These are phyloP conservation scores for Moniliella sp. DNA, from an alignment of 1,284 basidiomycete genomes.

Conservation along the genomic window DNA sequence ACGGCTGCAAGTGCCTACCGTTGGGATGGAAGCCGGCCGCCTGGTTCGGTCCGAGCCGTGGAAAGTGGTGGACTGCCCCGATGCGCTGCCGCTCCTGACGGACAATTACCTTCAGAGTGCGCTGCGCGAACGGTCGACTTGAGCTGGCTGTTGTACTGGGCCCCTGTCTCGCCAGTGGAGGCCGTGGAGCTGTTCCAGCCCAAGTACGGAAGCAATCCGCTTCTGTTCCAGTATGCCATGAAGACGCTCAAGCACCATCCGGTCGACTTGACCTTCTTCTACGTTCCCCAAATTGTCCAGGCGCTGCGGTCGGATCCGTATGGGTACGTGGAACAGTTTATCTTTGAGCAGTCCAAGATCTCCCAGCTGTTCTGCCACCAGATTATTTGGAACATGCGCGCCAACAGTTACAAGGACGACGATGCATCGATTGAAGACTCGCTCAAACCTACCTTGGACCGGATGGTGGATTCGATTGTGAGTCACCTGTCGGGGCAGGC, in stretches of 20 bases:
- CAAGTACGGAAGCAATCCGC: conserved; percentile 45
- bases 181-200: conserved; percentile 25
- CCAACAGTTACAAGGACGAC: conserved; percentile 86
- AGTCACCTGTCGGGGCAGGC: conserved; percentile 72
- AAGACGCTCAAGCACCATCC: conserved; percentile 82
- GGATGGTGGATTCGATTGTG: conserved; percentile 63
- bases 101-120: conserved; percentile 61
- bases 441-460: conserved; percentile 81
- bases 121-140: conserved; percentile 11
- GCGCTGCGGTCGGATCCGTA: conserved; percentile 61
- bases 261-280: conserved; percentile 89
- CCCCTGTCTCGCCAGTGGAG: conserved; percentile 58
- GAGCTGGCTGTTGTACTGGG: conserved; percentile 68
- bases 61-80: conserved; percentile 52
- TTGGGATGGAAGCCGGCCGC: conserved; percentile 51
- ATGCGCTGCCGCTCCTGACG: conserved; percentile 58
- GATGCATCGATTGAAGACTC: conserved; percentile 51
- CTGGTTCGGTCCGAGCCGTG: conserved; percentile 54
- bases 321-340: conserved; percentile 80
- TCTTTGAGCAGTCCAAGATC: conserved; percentile 89
- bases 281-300: conserved; percentile 94
- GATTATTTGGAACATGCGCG: conserved; percentile 99
- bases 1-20: conserved; percentile 51
- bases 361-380: conserved; percentile 97
- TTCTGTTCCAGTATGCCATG: conserved; percentile 86